phyloP scores from a whole-genome alignment of 257 asterid genomes.

The Solanum peruvianum region DNA sequence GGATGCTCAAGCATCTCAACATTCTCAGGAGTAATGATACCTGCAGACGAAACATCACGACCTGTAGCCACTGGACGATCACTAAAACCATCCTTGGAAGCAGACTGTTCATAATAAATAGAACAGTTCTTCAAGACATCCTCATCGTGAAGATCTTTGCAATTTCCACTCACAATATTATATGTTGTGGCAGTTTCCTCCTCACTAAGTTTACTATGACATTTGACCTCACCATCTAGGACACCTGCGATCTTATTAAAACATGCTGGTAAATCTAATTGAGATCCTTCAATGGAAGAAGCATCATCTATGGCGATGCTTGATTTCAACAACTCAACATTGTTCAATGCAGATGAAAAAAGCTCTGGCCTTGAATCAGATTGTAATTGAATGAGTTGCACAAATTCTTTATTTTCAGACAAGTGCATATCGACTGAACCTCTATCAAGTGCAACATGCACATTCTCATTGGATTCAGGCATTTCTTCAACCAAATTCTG shows the following conservation, averaged over 20 bases:
- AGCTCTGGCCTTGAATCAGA: constrained; percentile 8
- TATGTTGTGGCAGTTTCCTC: neutral
- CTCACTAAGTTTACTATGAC: neutral
- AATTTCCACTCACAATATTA: constrained; percentile 5
- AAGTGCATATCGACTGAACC: constrained; percentile 2
- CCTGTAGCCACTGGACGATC: neutral
- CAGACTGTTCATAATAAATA: constrained; percentile 1
- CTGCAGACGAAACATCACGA: neutral
- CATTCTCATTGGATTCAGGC: constrained; percentile 12
- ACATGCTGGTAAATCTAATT: constrained; percentile 23
- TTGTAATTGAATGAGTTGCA: neutral
- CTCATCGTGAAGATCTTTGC: constrained; percentile 2
- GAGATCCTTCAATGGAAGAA: constrained; percentile 13
- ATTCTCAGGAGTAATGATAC: neutral
- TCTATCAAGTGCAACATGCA: constrained; percentile 6
- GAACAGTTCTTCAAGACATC: constrained; percentile 6
- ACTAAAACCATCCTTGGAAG: neutral
- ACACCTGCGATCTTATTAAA: constrained; percentile 14
- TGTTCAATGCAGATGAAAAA: constrained; percentile 11
- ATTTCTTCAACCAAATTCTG: constrained; percentile 10
- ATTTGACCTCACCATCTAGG: constrained; percentile 14
- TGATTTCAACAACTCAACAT: constrained; percentile 11
- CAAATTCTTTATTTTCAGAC: neutral
- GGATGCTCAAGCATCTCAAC: neutral
- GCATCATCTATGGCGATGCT: constrained; percentile 13